phyloP scores from a whole-genome alignment of 495 filamentous ascomycete species.

The Annulohypoxylon stygium region DNA sequence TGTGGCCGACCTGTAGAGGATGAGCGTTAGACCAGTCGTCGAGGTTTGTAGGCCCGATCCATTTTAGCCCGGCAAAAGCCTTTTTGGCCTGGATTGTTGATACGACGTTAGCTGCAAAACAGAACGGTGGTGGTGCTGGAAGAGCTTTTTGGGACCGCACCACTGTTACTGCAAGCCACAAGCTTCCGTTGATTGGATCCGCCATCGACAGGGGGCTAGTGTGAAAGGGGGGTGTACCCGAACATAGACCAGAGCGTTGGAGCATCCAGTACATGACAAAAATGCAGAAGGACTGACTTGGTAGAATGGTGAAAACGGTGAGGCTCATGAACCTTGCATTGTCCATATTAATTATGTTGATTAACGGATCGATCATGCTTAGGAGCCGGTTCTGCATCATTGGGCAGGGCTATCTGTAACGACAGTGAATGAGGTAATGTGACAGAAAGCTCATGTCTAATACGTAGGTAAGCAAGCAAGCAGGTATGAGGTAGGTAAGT shows the following conservation, averaged over 20 bases:
- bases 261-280: conserved; percentile 28
- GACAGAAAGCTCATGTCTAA: conserved; percentile 12
- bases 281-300: conserved; percentile 20
- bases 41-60: conserved; percentile 42
- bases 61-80: conserved; percentile 45
- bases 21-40: conserved; percentile 17
- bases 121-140: conserved; percentile 33
- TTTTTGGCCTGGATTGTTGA: conserved; percentile 37
- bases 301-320: conserved; percentile 22
- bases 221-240: conserved; percentile 22
- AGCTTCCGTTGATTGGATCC: conserved; percentile 42
- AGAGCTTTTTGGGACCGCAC: conserved; percentile 38
- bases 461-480: background rate
- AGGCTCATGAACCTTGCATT: conserved; percentile 33
- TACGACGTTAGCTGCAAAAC: conserved; percentile 44
- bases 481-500: background rate
- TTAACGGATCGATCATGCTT: conserved; percentile 16
- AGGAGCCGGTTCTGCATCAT: conserved; percentile 21
- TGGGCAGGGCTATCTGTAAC: conserved; percentile 10
- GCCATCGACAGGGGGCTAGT: conserved; percentile 27
- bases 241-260: conserved; percentile 36
- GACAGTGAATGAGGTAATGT: conserved; percentile 8
- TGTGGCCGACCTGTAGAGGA: conserved; percentile 26
- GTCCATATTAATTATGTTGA: conserved; percentile 22
- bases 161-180: conserved; percentile 36